Percentiles rank a stretch among this genome's conserved stretches.
These are phyloP conservation scores for Pseudogymnoascus destructans DNA, from an alignment of 2,329 filamentous ascomycete genomes.

Conservation along the genomic window DNA sequence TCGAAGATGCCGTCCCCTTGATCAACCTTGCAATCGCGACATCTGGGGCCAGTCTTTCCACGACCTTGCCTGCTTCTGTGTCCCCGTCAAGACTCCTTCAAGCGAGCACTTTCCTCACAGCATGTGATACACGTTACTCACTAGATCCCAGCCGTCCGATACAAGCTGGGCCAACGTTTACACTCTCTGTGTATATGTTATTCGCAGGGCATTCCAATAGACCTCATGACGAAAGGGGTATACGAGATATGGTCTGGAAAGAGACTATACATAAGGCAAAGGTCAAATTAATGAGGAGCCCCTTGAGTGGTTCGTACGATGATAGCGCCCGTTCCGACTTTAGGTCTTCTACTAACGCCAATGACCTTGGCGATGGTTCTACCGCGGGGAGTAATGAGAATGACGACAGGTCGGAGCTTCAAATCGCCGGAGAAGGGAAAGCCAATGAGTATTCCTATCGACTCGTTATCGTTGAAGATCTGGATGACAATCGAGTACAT, in stretches of 20 bases:
- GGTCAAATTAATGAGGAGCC: conserved; percentile 47
- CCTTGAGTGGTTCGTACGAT: background rate
- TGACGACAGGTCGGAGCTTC: background rate
- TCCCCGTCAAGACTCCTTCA: conserved; percentile 85
- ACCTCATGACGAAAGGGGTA: conserved; percentile 23
- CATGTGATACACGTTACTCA: conserved; percentile 74
- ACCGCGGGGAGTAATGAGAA: background rate
- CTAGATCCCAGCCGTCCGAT: conserved; percentile 48
- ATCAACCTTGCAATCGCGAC: conserved; percentile 91
- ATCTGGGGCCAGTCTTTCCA: conserved; percentile 76
- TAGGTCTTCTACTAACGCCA: conserved; percentile 9
- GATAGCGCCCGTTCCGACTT: background rate
- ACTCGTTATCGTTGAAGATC: conserved; percentile 53
- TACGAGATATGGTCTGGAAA: conserved; percentile 60
- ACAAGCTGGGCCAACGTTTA: conserved; percentile 80
- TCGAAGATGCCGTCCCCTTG: conserved; percentile 82
- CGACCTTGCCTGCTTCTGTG: conserved; percentile 64
- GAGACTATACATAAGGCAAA: conserved; percentile 90
- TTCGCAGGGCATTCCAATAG: conserved; percentile 63
- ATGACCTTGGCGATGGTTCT: conserved; percentile 21
- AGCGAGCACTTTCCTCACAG: conserved; percentile 79
- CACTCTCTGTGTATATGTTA: conserved; percentile 85
- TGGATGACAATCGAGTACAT: conserved; percentile 58
- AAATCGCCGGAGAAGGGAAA: conserved; percentile 18
- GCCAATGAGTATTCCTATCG: conserved; percentile 53